A percentile compares a stretch with the other conserved stretches of the same genome.
These are phyloP conservation scores for Zygoascus hellenicus DNA, from an alignment of 1,139 yeast species.

Conservation along the genomic window DNA sequence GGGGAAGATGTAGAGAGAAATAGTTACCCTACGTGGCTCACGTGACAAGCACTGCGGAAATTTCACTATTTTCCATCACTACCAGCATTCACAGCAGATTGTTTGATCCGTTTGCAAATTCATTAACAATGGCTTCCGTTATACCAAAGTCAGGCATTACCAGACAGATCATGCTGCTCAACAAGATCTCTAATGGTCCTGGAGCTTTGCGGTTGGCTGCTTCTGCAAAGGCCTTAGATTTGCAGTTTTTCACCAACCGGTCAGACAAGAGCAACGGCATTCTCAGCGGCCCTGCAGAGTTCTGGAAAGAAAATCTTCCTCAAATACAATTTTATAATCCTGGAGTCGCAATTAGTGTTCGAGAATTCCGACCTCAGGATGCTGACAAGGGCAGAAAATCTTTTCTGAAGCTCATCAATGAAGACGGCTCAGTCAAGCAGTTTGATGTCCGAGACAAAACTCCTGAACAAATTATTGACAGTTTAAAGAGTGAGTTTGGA, in stretches of 20 bases:
- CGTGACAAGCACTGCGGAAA: no score
- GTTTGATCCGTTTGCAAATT: no score
- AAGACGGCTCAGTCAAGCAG: constrained; percentile 33
- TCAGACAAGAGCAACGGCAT: constrained; percentile 27
- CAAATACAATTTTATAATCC: constrained; percentile 82
- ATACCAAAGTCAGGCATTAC: constrained; percentile 27
- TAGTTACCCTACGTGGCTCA: no score
- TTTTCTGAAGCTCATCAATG: constrained; percentile 17
- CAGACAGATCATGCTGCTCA: constrained; percentile 40
- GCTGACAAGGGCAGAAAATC: constrained; percentile 15
- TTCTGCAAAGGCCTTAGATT: constrained; percentile 39
- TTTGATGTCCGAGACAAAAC: constrained; percentile 39
- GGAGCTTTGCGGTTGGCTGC: constrained; percentile 41
- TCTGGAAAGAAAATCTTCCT: constrained; percentile 72
- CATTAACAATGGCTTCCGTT: no score
- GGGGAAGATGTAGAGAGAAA: no score
- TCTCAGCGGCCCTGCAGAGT: constrained; percentile 38
- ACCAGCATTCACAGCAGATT: no score
- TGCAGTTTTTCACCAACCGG: constrained; percentile 34
- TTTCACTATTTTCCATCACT: no score
- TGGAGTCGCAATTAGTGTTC: constrained; percentile 52
- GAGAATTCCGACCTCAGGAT: constrained; percentile 18
- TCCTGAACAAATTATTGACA: constrained; percentile 37
- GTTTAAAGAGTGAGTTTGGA: constrained; percentile 33
- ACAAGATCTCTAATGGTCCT: constrained; percentile 41